Conservation (phyloP, 495 filamentous ascomycete species). For the Aspergillus diversus region DNA sequence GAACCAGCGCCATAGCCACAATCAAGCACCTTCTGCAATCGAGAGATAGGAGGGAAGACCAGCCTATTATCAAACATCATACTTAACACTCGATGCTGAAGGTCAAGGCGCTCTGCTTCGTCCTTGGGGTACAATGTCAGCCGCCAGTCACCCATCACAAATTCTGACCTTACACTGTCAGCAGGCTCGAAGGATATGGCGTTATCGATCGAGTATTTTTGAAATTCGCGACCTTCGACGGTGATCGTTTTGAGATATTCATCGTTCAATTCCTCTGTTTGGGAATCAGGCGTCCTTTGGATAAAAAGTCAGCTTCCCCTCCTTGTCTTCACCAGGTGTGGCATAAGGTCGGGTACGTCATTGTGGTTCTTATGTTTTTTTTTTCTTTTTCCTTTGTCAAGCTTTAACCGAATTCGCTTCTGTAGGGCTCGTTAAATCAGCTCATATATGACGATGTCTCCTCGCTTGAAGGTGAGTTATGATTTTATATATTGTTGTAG, state of each 20-base stretch:
- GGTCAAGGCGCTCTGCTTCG: constrained; percentile 75
- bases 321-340: constrained; percentile 11
- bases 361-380: constrained; percentile 24
- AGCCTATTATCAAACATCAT: constrained; percentile 74
- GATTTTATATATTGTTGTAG: constrained; percentile 25
- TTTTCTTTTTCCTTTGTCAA: neutral
- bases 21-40: constrained; percentile 71
- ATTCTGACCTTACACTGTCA: constrained; percentile 71
- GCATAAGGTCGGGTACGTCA: constrained; percentile 38
- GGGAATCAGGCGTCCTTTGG: constrained; percentile 51
- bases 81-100: constrained; percentile 71
- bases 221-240: constrained; percentile 72
- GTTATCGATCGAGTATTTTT: constrained; percentile 73
- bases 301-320: constrained; percentile 27
- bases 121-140: constrained; percentile 55
- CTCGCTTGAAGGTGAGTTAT: constrained; percentile 16
- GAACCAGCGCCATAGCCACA: constrained; percentile 72
- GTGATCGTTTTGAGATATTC: constrained; percentile 63
- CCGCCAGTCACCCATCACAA: neutral
- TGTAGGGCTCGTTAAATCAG: constrained; percentile 18
- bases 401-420: constrained; percentile 15
- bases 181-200: constrained; percentile 77
- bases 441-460: constrained; percentile 24
- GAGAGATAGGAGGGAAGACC: constrained; percentile 75
- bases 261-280: constrained; percentile 60